phyloP scores from a whole-genome alignment of 805 yeast species.

The Scheffersomyces coipomensis region DNA sequence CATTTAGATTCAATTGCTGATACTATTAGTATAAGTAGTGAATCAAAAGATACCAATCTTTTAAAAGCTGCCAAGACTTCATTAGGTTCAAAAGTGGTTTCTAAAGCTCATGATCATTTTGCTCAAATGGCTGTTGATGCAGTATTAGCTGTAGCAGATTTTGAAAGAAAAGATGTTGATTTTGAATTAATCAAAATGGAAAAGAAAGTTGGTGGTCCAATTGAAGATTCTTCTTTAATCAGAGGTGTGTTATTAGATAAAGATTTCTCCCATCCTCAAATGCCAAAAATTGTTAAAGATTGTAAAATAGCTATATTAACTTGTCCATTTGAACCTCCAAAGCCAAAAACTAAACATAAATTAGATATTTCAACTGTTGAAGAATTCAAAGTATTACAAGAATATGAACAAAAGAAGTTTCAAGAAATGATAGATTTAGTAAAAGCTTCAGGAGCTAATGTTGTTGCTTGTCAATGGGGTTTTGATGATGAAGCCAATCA shows the following conservation, averaged over 20 bases:
- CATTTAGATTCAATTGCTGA: slow-evolving; percentile 78
- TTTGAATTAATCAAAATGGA: slow-evolving; percentile 94
- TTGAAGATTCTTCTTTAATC: slow-evolving; percentile 80
- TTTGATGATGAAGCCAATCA: slow-evolving; percentile 99
- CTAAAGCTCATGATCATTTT: slow-evolving; percentile 89
- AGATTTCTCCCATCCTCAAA: slow-evolving; percentile 97
- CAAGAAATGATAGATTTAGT: slow-evolving; percentile 85
- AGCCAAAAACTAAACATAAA: slow-evolving; percentile 98
- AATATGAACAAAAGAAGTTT: slow-evolving; percentile 88
- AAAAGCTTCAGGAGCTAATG: slow-evolving; percentile 88
- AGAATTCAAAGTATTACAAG: slow-evolving; percentile 87
- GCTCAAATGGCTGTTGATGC: slow-evolving; percentile 98
- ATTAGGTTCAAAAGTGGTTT: slow-evolving; percentile 91
- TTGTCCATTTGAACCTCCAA: slow-evolving; percentile 99
- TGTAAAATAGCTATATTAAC: slow-evolving; percentile 93
- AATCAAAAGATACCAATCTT: slow-evolving; percentile 53
- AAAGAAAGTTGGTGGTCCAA: slow-evolving; percentile 92
- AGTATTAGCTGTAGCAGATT: slow-evolving; percentile 87
- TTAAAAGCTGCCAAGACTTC: slow-evolving; percentile 93
- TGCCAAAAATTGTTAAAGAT: slow-evolving; percentile 78
- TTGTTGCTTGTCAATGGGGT: slow-evolving; percentile 99
- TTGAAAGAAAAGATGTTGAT: slow-evolving; percentile 91
- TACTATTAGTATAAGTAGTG: slow-evolving; percentile 50
- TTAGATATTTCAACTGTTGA: slow-evolving; percentile 90
- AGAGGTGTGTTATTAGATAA: slow-evolving; percentile 93